Conservation (phyloP, 2,329 filamentous ascomycete species). For the Orbilia brochopaga region DNA sequence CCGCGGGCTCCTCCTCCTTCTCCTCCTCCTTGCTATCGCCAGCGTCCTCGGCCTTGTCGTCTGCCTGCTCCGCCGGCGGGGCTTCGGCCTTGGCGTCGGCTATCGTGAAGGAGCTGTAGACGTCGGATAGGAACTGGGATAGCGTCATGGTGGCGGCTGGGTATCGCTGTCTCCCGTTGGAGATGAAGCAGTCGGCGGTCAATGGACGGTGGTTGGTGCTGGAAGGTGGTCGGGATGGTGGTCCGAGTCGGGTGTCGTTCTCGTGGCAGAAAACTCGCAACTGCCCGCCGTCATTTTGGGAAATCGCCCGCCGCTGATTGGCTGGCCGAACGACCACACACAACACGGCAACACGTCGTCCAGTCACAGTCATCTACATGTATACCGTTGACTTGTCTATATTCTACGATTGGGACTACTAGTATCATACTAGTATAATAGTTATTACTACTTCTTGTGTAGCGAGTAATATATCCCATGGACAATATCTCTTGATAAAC, state of each 20-base stretch:
- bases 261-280: constrained; percentile 47
- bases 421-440: too few species aligned
- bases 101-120: constrained; percentile 55
- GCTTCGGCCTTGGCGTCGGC: constrained; percentile 68
- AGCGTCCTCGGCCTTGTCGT: constrained; percentile 61
- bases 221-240: constrained; percentile 13
- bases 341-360: constrained; percentile 23
- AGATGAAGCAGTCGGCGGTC: constrained; percentile 23
- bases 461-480: too few species aligned
- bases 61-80: constrained; percentile 61
- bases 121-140: constrained; percentile 54
- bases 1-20: constrained; percentile 67
- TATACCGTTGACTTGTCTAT: not conserved
- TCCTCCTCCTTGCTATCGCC: constrained; percentile 69
- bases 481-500: too few species aligned
- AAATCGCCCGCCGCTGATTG: constrained; percentile 38
- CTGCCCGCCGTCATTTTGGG: constrained; percentile 39
- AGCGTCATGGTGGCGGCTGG: constrained; percentile 43
- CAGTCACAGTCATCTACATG: not conserved
- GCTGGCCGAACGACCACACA: constrained; percentile 19
- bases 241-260: constrained; percentile 22
- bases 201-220: constrained; percentile 35
- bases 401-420: too few species aligned
- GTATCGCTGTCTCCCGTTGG: constrained; percentile 21
- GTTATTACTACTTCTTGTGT: too few species aligned